Evolutionary conservation across 148 eudicot genomes (phyloP), one percentile per base, ranked within the genome.

Genomic region (Spergularia bocconei): DNA sequence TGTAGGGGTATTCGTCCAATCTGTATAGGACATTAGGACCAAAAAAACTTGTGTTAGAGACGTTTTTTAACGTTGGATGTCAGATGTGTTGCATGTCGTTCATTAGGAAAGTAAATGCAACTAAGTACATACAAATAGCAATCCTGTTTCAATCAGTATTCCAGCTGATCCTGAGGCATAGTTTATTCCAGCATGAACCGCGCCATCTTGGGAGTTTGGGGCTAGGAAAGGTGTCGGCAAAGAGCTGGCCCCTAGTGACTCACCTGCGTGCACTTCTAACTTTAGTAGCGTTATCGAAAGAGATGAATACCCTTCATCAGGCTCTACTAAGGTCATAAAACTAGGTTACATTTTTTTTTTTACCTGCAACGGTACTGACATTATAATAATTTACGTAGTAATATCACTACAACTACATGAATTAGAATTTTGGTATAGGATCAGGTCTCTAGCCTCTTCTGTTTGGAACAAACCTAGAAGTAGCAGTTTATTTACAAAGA

Each of bases 141-240:
- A 62, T 70, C 93, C 93, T 0, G 91, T 90, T 77, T 79, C 81
- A 65, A 69, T 61, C 13, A 88, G 82, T 57, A 90, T 90, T 66
- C 93, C 91, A 12, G 93, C 87, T 47, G 91, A 85, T 54, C 91
- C 93, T 29, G 91, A 90, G 44, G 91, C 93, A 68, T 88, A 90
- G 57, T 90, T 90, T 15, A 88, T 41, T 61, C 93, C 93, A 19
- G 29, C 73, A 4, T 69, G 79, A 50, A 73, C 48, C 16, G 80
- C 80, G 19, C 65, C 72, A 16, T 80, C 74, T 50, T 71, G 52
- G 14, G 87, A 69, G 72, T 86, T 78, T 41, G 84, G 87, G n/a
- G 87, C 82, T 39, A 86, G 73, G 66, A 81, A 86, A 6, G 93
- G 91, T 39, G 88, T 83, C 38, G 91, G 86, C 50, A 79, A 83